Base-by-base conservation (phyloP, 176 grass and related monocot species). In the Oryza officinalis region DNA sequence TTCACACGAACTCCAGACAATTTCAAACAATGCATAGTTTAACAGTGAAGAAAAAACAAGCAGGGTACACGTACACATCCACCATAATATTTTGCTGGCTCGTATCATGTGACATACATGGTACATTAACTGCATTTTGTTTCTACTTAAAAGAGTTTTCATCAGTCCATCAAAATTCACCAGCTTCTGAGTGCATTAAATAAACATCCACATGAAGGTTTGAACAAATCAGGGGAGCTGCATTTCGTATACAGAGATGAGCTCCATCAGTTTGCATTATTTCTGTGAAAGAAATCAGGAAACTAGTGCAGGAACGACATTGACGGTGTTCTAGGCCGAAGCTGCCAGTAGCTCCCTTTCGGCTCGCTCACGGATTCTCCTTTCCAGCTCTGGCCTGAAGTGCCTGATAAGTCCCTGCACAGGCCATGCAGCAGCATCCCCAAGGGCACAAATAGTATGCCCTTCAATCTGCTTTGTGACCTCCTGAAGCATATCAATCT, bases 401-500 rank as follows among this genome's bases (percentile, higher is more conserved):
- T 97, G 90, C 81, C 90, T 92, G 88, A 97, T 94, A 72, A 97
- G 90, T 10, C 92, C 95, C 84, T 97, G 95, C 44, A 92, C 92
- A 27, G 92, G 95, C 92, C 95, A 97, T 74, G 95, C 95, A 2
- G 95, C 95, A 57, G 95, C 92, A 89, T 97, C 90, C 5, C 95
- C 95, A 41, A 97, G 88, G 1, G 92, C 95, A 12, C 95, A 97
- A 71, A 94, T 92, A 26, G 92, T 97, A 72, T 94, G 92, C n/a
- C 92, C 95, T 87, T 97, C 95, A 37, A 97, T 94, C 87, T 97
- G 95, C 81, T 97, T 94, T 1, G 95, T 97, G 35, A 97, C 86
- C 84, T 94, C 92, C 52, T 97, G 95, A 78, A 97, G 90, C 90
- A 94, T 97, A 71, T 97, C 95, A 4, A 97, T 97, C 85, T 97